Percentiles rank a stretch among this genome's conserved stretches.
Conservation (phyloP, 2,329 filamentous ascomycete species). For the Fusarium musae region DNA sequence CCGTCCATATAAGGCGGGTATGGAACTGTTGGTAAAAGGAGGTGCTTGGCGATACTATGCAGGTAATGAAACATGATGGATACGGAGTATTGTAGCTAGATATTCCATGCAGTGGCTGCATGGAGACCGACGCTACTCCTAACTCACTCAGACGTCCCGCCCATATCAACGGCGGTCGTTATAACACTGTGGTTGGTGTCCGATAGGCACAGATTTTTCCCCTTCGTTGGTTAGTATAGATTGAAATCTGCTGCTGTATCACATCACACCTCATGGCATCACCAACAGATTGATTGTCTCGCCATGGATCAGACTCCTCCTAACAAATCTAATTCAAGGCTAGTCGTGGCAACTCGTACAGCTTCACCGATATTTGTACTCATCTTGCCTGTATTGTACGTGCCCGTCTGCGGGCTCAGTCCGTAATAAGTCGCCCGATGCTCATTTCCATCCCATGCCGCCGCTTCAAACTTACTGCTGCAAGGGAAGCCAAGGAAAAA, state of each 20-base stretch:
- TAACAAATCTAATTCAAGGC: conserved; percentile 13
- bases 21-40: conserved; percentile 42
- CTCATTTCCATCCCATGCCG: conserved; percentile 41
- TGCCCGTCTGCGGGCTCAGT: conserved; percentile 19
- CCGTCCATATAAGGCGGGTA: conserved; percentile 37
- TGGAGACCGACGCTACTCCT: conserved; percentile 27
- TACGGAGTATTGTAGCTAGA: conserved; percentile 17
- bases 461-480: conserved; percentile 39
- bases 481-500: conserved; percentile 39
- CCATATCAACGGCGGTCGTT: conserved; percentile 11
- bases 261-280: conserved; percentile 22
- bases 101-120: conserved; percentile 32
- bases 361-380: conserved; percentile 35
- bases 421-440: conserved; percentile 19
- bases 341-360: conserved; percentile 8
- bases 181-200: not conserved
- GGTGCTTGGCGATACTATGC: conserved; percentile 34
- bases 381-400: conserved; percentile 23
- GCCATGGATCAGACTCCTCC: conserved; percentile 30
- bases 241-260: conserved; percentile 30
- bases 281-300: conserved; percentile 27
- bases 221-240: conserved; percentile 5
- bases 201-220: not conserved
- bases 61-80: conserved; percentile 28
- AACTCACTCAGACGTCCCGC: conserved; percentile 16